Conservation (phyloP, 257 asterid species). For the Echium plantagineum region DNA sequence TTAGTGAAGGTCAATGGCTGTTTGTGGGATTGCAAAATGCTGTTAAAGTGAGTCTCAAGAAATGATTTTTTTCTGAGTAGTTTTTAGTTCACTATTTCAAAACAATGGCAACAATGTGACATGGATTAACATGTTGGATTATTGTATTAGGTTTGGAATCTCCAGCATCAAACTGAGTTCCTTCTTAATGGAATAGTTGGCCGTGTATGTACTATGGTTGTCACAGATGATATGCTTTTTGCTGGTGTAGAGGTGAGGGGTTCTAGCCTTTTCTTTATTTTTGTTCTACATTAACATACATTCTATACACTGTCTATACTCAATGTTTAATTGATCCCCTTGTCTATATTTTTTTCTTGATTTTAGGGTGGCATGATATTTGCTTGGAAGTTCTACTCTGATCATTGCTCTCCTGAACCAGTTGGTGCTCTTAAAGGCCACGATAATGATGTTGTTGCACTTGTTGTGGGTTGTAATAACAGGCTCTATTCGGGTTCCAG, state of each 20-base stretch:
- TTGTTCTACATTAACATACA: no score
- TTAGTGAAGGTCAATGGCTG: constrained; percentile 47
- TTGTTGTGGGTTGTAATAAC: constrained; percentile 30
- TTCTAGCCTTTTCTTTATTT: neutral
- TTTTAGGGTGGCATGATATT: constrained; percentile 49
- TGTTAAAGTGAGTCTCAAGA: constrained; percentile 34
- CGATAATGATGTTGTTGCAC: constrained; percentile 26
- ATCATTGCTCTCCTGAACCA: constrained; percentile 16
- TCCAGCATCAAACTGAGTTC: constrained; percentile 24
- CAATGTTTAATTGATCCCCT: neutral
- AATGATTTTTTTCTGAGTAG: neutral
- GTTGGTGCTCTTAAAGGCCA: constrained; percentile 34
- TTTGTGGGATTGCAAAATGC: constrained; percentile 39
- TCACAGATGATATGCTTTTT: constrained; percentile 28
- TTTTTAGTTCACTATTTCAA: neutral
- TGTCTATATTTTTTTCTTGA: neutral
- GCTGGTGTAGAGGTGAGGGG: constrained; percentile 52
- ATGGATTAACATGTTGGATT: neutral
- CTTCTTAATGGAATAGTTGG: constrained; percentile 33
- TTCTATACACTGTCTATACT: neutral
- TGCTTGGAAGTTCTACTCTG: constrained; percentile 38
- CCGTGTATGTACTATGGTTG: constrained; percentile 31
- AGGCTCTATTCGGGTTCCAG: constrained; percentile 5
- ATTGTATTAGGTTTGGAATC: constrained; percentile 44
- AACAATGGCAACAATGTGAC: no score